Base-by-base conservation (phyloP, 2,329 filamentous ascomycete species). In the Aspergillus fischeri region DNA sequence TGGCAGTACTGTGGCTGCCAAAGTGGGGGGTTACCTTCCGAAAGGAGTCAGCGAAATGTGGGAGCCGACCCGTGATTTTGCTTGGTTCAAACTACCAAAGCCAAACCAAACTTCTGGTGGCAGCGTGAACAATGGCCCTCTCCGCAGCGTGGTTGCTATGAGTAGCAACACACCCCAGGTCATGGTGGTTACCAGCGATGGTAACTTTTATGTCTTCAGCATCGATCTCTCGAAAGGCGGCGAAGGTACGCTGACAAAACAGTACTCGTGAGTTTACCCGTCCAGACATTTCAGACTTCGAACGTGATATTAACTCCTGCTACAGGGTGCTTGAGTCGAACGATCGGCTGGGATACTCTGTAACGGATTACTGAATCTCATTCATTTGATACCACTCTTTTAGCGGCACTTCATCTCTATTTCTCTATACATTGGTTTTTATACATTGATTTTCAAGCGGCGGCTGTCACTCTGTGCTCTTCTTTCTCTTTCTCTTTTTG, bases 131-230 rank as follows among this genome's bases (percentile, higher is more conserved):
- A 69, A 69, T n/a, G 79, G 81, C 0, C 87, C 90, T 0, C 75
- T 96, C 44, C 83, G 90, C 63, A 96, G 91, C 63, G 93, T 99
- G n/a, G 94, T 99, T 47, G 93, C 94, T 8, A 95, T 99, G 88
- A 96, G 91, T 71, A 94, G 88, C 68, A 96, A 87, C 70, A 92
- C 90, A 27, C 94, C 94, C 0, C 92, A 97, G 68, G 90, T 99
- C 51, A 97, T 99, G 92, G 91, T 97, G 0, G 92, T 97, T 14
- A 99, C 94, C 0, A 97, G 89, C 66, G 94, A 99, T 71, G 94
- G 94, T 9, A 88, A 88, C 25, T 97, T 97, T 70, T 96, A 94
- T 66, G 89, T 97, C 29, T 99, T 93, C 75, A 93, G 91, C 63
- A 92, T 99, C 54, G 92, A 99, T 72, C 85, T 99, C 79, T 92